Evolutionary conservation across 331 rosid species (phyloP), one percentile per base, ranked within the genome.

Genomic region (Prunus yedoensis): DNA sequence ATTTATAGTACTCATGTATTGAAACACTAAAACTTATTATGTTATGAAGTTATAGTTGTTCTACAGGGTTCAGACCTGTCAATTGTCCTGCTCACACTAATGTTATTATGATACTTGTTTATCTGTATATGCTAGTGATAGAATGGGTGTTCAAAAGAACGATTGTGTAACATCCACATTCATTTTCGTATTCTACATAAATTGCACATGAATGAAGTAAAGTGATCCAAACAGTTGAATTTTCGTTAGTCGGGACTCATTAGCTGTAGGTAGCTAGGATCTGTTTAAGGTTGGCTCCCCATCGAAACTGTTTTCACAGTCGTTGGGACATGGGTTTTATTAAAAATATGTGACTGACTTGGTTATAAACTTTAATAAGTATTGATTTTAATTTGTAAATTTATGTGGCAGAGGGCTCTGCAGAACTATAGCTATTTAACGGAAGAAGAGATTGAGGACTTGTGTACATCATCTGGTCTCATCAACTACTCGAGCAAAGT

Each of bases 381-480:
- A 61, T 57, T 41, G 56, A 58, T 53, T 30, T 51, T 64, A 47
- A 74, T 35, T 8, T 38, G 35, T 28, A 38, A 8, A 30, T 79
- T 72, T 72, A 35, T 68, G 38, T 64, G 28, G 75, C 90, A 90
- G 99, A 87, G 96, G 62, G 43, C 2, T 70, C 21, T 61, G 52
- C 93, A 82, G 88, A 43, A 68, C 61, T 89, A 82, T 74, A 80
- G 71, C 79, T 88, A 75, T 72, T 84, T 90, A 73, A 85, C 79
- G 5, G 93, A 88, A 85, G 96, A 89, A 77, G 97, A 94, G 88
- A 94, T 90, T 43, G 68, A 79, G 79, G 97, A 92, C 74, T 76
- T 91, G 84, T 90, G 93, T 87, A 83, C 83, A 25, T 90, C 93
- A 59, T 91, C 95, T 10, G 96, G 97, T 70, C 96, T 94, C 77